phyloP scores from a whole-genome alignment of 2,329 filamentous ascomycete species.

The Fusarium sp. region DNA sequence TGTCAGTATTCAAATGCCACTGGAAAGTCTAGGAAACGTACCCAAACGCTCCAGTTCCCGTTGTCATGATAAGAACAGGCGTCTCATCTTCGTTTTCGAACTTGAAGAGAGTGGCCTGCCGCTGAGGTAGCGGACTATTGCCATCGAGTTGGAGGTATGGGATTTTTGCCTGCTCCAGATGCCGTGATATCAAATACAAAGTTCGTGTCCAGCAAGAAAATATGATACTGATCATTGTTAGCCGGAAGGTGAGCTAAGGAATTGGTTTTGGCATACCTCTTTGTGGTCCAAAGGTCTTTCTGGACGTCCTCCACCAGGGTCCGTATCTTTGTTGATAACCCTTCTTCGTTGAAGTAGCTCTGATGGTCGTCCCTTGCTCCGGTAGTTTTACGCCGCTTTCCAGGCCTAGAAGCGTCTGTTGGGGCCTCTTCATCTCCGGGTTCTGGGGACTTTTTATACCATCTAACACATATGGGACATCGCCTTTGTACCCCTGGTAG shows the following conservation, averaged over 20 bases:
- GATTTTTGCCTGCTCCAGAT: slow-evolving; percentile 48
- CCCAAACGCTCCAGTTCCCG: slow-evolving; percentile 65
- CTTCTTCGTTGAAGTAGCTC: background rate
- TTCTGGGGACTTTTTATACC: background rate
- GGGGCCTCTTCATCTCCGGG: accelerated
- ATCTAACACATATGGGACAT: slow-evolving; percentile 6
- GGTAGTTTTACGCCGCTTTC: background rate
- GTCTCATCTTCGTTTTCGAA: slow-evolving; percentile 50
- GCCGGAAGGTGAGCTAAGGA: accelerated
- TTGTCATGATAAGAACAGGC: slow-evolving; percentile 64
- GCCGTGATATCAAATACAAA: slow-evolving; percentile 52
- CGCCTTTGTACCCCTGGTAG: accelerated
- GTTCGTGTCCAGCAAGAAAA: slow-evolving; percentile 62
- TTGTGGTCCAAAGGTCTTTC: slow-evolving; percentile 4
- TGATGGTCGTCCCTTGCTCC: background rate
- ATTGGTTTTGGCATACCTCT: accelerated
- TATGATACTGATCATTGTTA: slow-evolving; percentile 52
- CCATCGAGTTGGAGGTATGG: slow-evolving; percentile 59
- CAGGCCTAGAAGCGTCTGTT: accelerated
- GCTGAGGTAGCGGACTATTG: slow-evolving; percentile 50
- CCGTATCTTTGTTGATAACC: background rate
- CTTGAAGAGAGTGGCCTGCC: slow-evolving; percentile 54
- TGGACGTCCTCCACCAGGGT: background rate
- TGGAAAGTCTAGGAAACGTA: too few species aligned
- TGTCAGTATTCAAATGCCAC: too few species aligned